Evolutionary conservation across 192 early-diverging fungal genomes (phyloP).

Genomic region (Physocladia obscura): DNA sequence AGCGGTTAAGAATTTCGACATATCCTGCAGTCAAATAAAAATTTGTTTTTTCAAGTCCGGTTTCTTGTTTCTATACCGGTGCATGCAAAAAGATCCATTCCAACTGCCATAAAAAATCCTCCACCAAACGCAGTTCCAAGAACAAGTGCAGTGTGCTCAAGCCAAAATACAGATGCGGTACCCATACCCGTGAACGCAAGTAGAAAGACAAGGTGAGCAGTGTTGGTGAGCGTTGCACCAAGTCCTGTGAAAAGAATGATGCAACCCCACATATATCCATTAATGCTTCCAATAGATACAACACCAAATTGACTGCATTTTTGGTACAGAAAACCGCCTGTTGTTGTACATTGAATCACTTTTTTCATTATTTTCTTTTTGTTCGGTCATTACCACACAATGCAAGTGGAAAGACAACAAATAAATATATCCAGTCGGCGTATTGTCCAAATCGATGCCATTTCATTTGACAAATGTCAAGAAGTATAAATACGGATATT

Average conservation of each 20-base stretch:
- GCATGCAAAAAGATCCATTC: conserved; percentile 24
- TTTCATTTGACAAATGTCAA: conserved; percentile 20
- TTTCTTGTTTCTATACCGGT: neutral
- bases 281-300: conserved; percentile 6
- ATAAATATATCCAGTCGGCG: conserved; percentile 30
- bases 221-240: neutral
- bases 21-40: neutral
- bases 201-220: conserved; percentile 20
- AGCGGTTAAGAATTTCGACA: conserved; percentile 20
- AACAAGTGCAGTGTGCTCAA: conserved; percentile 28
- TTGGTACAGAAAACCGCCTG: conserved; percentile 16
- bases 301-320: conserved; percentile 1
- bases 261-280: conserved; percentile 19
- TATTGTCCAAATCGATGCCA: conserved; percentile 30
- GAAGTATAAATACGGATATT: neutral
- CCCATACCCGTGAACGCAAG: conserved; percentile 10
- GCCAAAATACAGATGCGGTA: conserved; percentile 15
- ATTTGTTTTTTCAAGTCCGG: too few species aligned
- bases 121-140: conserved; percentile 21
- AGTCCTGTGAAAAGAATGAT: conserved; percentile 28
- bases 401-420: neutral
- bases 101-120: conserved; percentile 11
- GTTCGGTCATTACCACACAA: conserved; percentile 4
- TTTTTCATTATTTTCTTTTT: too few species aligned
- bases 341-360: too few species aligned